Evolutionary conservation across 129 eudicot species (phyloP).

Genomic region (Centella asiatica): DNA sequence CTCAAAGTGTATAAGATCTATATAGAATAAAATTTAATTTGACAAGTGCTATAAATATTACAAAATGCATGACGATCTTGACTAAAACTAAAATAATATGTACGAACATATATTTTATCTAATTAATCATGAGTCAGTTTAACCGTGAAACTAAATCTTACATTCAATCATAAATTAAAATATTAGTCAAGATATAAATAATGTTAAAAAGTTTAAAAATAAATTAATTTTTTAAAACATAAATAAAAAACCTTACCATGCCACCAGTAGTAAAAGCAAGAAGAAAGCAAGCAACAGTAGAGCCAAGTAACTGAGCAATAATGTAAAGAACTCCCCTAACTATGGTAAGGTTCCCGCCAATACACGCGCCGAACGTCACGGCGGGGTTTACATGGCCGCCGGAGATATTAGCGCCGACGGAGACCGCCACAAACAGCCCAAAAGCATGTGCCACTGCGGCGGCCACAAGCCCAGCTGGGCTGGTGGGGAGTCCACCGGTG

Average conservation of each 20-base stretch:
- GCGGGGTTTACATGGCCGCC: slow-evolving; percentile 72
- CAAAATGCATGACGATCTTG: too few species aligned
- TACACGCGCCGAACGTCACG: slow-evolving; percentile 42
- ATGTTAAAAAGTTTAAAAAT: background rate
- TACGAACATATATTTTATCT: too few species aligned
- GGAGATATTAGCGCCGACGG: slow-evolving; percentile 40
- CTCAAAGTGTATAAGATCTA: too few species aligned
- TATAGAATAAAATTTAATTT: too few species aligned
- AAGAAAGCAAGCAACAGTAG: slow-evolving; percentile 43
- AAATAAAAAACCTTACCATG: slow-evolving; percentile 25
- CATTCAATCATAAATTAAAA: too few species aligned
- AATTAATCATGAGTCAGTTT: too few species aligned
- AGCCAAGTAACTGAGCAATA: slow-evolving; percentile 48
- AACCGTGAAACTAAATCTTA: too few species aligned
- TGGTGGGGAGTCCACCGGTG: slow-evolving; percentile 21
- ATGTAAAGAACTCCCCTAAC: slow-evolving; percentile 33
- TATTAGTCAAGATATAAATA: too few species aligned
- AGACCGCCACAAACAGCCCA: slow-evolving; percentile 46
- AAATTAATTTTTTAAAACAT: background rate
- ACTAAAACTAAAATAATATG: too few species aligned
- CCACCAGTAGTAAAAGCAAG: slow-evolving; percentile 49
- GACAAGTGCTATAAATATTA: too few species aligned
- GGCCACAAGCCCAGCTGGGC: slow-evolving; percentile 43
- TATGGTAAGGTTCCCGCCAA: slow-evolving; percentile 46
- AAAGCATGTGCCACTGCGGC: slow-evolving; percentile 46